phyloP scores from a whole-genome alignment of 2,329 filamentous ascomycete species.

The Colletotrichum sp. region DNA sequence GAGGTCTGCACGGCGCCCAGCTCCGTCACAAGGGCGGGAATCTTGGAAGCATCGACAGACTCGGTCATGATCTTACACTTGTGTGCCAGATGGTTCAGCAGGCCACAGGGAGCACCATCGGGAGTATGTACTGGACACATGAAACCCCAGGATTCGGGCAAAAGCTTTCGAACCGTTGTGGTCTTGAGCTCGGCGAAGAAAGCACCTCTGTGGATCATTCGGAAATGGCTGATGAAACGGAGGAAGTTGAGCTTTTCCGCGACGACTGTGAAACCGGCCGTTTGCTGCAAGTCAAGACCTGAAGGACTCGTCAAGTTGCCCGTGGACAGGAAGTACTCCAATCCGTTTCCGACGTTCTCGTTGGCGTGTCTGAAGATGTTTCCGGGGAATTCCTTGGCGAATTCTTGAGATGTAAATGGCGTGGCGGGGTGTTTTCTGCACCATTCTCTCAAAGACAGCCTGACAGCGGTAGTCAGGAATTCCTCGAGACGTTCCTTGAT shows the following conservation, averaged over 20 bases:
- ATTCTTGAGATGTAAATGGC: slow-evolving; percentile 78
- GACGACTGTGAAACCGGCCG: slow-evolving; percentile 93
- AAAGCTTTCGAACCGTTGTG: slow-evolving; percentile 91
- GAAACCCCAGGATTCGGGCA: slow-evolving; percentile 98
- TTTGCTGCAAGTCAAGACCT: slow-evolving; percentile 92
- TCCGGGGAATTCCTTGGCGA: slow-evolving; percentile 78
- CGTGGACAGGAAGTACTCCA: slow-evolving; percentile 96
- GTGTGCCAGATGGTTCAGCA: slow-evolving; percentile 94
- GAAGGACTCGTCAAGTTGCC: slow-evolving; percentile 92
- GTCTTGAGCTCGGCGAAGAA: slow-evolving; percentile 99
- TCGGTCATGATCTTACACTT: slow-evolving; percentile 90
- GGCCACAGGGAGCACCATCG: slow-evolving; percentile 91
- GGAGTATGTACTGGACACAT: slow-evolving; percentile 97
- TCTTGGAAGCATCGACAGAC: slow-evolving; percentile 72
- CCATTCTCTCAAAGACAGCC: slow-evolving; percentile 61
- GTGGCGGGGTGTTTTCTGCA: slow-evolving; percentile 62
- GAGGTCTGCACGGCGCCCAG: slow-evolving; percentile 80
- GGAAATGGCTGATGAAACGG: slow-evolving; percentile 98
- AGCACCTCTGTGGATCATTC: slow-evolving; percentile 97
- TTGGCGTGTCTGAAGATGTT: slow-evolving; percentile 83
- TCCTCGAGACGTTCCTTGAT: slow-evolving; percentile 95
- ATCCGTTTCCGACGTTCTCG: slow-evolving; percentile 83
- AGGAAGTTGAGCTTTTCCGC: slow-evolving; percentile 99
- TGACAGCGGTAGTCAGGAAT: slow-evolving; percentile 68
- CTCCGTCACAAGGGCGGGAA: slow-evolving; percentile 77